A percentile compares a stretch with the other conserved stretches of the same genome.
Evolutionary conservation across 148 eudicot species (phyloP).

Genomic region (Camellia lanceoleosa): DNA sequence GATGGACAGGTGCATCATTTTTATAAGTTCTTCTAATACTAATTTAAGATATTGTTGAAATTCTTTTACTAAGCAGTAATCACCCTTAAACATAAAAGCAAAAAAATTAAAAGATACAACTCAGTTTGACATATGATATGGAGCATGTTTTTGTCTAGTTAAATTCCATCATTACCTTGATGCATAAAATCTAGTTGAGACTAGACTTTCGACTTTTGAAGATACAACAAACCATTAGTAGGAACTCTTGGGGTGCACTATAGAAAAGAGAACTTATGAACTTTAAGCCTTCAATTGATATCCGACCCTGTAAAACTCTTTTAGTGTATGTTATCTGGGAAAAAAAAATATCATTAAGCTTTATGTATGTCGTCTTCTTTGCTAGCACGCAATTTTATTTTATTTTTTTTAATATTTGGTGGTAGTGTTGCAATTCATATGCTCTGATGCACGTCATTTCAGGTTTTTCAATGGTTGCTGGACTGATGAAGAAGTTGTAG

Average conservation of each 20-base stretch:
- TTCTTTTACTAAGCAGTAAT: neutral
- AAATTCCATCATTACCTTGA: constrained; percentile 6
- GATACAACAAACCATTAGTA: neutral
- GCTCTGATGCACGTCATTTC: constrained; percentile 12
- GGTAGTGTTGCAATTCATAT: neutral
- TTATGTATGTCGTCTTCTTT: neutral
- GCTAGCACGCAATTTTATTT: neutral
- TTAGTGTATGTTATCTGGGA: too few relatives aligned
- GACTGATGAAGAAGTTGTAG: constrained; percentile 31
- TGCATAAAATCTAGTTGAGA: neutral
- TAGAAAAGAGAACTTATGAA: neutral
- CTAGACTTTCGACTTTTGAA: neutral
- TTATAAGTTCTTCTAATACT: neutral
- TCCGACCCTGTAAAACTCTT: neutral
- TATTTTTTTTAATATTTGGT: neutral
- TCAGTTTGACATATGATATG: neutral
- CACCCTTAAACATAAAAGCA: neutral
- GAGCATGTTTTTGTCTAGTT: neutral
- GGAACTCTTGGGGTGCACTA: neutral
- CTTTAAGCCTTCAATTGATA: neutral
- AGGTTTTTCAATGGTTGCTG: constrained; percentile 28
- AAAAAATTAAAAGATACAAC: neutral
- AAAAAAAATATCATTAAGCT: neutral
- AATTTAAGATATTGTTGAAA: neutral
- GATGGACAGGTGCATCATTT: constrained; percentile 19